Conservation (phyloP, 768 basidiomycete species). For the Myochromella boudieri region DNA sequence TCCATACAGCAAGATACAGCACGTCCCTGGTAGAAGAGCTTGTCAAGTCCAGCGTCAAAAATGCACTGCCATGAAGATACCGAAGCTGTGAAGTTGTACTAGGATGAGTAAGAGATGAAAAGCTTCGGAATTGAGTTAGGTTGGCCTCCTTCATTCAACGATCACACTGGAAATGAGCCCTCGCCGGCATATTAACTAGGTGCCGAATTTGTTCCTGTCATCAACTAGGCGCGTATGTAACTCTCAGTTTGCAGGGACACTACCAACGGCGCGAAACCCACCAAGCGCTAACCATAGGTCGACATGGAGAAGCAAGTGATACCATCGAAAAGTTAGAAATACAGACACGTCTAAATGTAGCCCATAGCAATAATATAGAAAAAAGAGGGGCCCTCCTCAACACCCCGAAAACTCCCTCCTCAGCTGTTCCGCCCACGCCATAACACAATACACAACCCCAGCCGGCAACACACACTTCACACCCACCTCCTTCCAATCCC, state of each 20-base stretch:
- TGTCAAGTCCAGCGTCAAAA: too few species aligned
- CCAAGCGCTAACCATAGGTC: neutral
- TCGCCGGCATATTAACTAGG: too few species aligned
- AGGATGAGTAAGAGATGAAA: neutral
- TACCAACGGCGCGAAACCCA: neutral
- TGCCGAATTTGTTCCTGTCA: too few species aligned
- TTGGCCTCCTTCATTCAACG: too few species aligned
- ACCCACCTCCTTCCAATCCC: constrained; percentile 80
- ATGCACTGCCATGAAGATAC: too few species aligned
- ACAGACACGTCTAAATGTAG: neutral
- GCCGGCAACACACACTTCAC: constrained; percentile 73
- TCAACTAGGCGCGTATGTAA: too few species aligned
- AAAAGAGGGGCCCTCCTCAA: too few species aligned
- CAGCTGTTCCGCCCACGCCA: constrained; percentile 70
- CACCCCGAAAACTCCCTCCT: constrained; percentile 40
- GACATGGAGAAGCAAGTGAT: neutral
- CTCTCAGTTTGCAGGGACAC: too few species aligned
- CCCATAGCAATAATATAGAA: neutral
- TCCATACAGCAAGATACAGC: too few species aligned
- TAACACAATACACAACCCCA: constrained; percentile 72
- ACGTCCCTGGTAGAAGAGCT: too few species aligned
- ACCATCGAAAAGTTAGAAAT: neutral
- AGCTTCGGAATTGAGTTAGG: neutral
- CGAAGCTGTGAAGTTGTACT: too few species aligned
- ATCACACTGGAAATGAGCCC: too few species aligned